Conservation (phyloP, 148 eudicot genomes). For the Fallopia convolvulus region DNA sequence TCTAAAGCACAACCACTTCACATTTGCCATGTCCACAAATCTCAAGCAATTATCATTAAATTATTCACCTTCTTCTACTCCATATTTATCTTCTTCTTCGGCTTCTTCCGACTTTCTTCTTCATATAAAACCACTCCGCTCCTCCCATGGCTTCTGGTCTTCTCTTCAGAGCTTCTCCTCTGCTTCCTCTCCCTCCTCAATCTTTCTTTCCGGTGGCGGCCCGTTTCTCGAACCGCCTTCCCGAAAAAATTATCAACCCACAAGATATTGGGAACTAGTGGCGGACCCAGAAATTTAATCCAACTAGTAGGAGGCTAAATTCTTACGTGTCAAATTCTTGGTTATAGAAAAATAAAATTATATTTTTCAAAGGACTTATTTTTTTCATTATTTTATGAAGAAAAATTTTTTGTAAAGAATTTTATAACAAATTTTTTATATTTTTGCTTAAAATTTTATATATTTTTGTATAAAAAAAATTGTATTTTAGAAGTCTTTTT, state of each 20-base stretch:
- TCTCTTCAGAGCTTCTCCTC: slow-evolving; percentile 31
- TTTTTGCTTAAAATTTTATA: no score
- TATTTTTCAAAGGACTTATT: no score
- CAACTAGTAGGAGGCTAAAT: no score
- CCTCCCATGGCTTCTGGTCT: slow-evolving; percentile 23
- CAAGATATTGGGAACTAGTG: no score
- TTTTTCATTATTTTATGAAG: no score
- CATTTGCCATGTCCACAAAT: neutral
- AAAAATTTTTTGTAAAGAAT: no score
- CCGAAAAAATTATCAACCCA: slow-evolving; percentile 30
- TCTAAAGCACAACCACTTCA: neutral
- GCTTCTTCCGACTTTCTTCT: slow-evolving; percentile 29
- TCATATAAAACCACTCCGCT: neutral
- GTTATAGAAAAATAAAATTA: no score
- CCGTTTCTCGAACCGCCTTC: slow-evolving; percentile 28
- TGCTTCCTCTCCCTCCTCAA: slow-evolving; percentile 32
- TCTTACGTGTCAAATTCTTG: no score
- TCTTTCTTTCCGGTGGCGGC: slow-evolving; percentile 31
- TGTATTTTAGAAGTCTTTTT: no score
- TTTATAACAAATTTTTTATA: no score
- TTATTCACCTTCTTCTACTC: neutral
- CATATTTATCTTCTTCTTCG: slow-evolving; percentile 3
- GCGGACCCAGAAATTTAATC: no score
- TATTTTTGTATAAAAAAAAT: no score
- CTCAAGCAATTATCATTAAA: neutral